phyloP scores from a whole-genome alignment of 352 stramenopile genomes.

The Thraustochytrium striatum region DNA sequence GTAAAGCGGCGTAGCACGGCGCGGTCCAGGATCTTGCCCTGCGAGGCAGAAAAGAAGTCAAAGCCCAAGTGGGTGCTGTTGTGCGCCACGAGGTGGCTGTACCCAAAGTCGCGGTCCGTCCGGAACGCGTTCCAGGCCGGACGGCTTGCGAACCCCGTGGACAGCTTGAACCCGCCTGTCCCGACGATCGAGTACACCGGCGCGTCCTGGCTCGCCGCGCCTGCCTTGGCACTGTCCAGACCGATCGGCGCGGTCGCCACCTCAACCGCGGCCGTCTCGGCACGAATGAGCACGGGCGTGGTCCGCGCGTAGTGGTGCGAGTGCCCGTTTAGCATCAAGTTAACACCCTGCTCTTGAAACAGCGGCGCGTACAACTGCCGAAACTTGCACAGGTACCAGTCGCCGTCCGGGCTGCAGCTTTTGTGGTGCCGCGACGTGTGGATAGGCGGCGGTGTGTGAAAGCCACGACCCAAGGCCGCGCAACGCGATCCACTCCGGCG shows the following conservation, averaged over 20 bases:
- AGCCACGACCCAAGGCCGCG: conserved; percentile 8
- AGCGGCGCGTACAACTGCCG: conserved; percentile 36
- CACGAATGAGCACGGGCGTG: not conserved
- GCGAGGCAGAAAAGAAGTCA: not conserved
- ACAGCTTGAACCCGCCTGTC: not conserved
- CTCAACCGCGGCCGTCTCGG: not conserved
- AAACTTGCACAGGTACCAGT: conserved; percentile 26
- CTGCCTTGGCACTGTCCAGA: too few relatives aligned
- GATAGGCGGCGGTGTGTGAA: conserved; percentile 22
- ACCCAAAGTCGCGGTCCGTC: not conserved
- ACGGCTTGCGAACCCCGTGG: not conserved
- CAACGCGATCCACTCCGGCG: not conserved
- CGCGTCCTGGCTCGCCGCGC: not conserved
- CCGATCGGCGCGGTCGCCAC: too few relatives aligned
- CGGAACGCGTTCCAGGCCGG: not conserved
- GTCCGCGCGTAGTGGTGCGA: conserved; percentile 43
- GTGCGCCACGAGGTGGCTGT: not conserved
- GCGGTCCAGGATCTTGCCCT: not conserved
- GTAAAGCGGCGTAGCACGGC: not conserved
- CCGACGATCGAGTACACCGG: conserved; percentile 24
- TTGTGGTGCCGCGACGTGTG: conserved; percentile 21
- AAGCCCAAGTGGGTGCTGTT: not conserved
- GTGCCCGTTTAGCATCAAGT: conserved; percentile 36
- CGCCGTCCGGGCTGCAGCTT: conserved; percentile 2
- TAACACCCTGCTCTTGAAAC: not conserved